Evolutionary conservation across 345 rosid genomes (phyloP), one percentile per base, ranked within the genome.

Genomic region (Citrus reticulata): DNA sequence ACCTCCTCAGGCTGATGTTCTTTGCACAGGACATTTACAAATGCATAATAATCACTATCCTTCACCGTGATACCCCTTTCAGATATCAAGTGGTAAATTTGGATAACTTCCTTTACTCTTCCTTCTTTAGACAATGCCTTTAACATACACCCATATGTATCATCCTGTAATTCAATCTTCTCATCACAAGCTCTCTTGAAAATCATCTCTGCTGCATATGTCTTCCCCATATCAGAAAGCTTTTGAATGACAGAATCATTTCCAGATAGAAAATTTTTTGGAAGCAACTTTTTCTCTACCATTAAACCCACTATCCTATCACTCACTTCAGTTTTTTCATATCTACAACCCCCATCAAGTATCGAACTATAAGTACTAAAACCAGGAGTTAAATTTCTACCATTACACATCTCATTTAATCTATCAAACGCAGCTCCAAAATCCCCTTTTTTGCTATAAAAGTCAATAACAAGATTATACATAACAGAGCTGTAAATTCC

Each of bases 321-420:
- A 49, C 82, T 82, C 71, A 81, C 83, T 84, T 86, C 88, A 11
- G 63, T 69, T 49, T 89, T 83, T 66, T 82, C 75, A 64, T 65
- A 75, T 82, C 72, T 87, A 80, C 95, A 91, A 7, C 86, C 97
- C 79, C 89, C 93, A 81, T 93, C 97, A 71, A 93, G 93, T 25
- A 92, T 60, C 7, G 86, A 84, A 79, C 92, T 75, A 72, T 82
- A 89, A 68, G 91, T 78, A 79, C 59, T 40, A 68, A 88, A 88
- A 83, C 93, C 80, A 46, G 90, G 67, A 57, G 78, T 74, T 10
- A 91, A 64, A 68, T 87, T 81, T 78, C 90, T 88, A 34, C 34
- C 14, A 4, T 39, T 78, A 55, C 35, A 32, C 98, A 93, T 91
- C 83, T 90, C 87, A 77, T 78, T 83, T 66, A 93, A 63, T 25